Evolutionary conservation across 139 green algal species (phyloP), one percentile per base, ranked within the genome.

Genomic region (Coccomyxa sp.): DNA sequence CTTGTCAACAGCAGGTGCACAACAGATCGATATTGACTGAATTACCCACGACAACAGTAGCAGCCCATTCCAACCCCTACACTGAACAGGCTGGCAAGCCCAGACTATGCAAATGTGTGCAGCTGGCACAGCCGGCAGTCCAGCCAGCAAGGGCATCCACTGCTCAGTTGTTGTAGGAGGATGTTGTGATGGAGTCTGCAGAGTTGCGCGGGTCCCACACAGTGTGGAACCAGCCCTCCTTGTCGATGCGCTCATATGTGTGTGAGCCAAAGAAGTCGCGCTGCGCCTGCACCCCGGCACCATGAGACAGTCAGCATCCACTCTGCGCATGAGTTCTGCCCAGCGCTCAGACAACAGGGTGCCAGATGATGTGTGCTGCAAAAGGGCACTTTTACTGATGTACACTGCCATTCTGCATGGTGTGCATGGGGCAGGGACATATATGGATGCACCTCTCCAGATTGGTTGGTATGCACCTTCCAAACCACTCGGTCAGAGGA

Each of bases 201-300:
- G 88, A 95, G 77, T 91, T 96, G 13, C 88, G 89, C 18, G 88
- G 86, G 80, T 95, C 92, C 94, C 95, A 98, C 74, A 97, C 93
- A 57, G 95, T 98, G 94, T 98, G 95, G 92, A 93, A 96, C 58
- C 92, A 92, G 25, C 94, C 91, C 71, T 82, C 59, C 81, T 87
- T 89, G 92, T 98, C 95, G 30, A 76, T 89, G 28, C 95, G 90
- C 90, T 98, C 90, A 88, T 99, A 99, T 15, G 97, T 99, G 93
- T 99, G 97, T 0, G 91, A 95, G 63, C 97, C 97, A 82, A 99
- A 99, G 91, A 98, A 99, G 87, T 99, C 97, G 57, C 97, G 91
- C 93, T 99, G 97, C 14, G 96, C 96, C 88, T 96, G 92, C 58
- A 76, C 17, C 23, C 16, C 18, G 10, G 63, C 63, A 71, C 7